Evolutionary conservation across 2,329 filamentous ascomycete genomes (phyloP).

Genomic region (Trichoderma sp.): DNA sequence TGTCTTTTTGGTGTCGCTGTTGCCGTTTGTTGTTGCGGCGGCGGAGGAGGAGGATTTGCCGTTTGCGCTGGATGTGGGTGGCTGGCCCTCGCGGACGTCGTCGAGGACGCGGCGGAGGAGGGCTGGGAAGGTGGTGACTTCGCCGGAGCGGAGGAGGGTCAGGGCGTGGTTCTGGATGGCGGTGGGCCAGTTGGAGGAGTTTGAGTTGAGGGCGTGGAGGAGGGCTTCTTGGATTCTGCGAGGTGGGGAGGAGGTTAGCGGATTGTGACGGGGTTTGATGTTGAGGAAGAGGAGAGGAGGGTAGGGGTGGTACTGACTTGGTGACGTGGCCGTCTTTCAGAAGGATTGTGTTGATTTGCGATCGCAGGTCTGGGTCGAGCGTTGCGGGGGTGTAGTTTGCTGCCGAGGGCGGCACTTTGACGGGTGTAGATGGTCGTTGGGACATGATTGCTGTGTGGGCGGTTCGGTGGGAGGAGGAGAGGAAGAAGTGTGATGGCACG

Average conservation of each 20-base stretch:
- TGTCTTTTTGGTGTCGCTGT: constrained; percentile 27
- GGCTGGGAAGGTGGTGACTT: constrained; percentile 58
- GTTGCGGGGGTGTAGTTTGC: constrained; percentile 59
- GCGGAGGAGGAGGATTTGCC: constrained; percentile 33
- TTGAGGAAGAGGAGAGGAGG: background rate
- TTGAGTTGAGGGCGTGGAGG: constrained; percentile 58
- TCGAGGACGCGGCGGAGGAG: constrained; percentile 59
- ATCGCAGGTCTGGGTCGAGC: constrained; percentile 59
- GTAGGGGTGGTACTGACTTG: constrained; percentile 44
- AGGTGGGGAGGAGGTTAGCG: background rate
- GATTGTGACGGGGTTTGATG: background rate
- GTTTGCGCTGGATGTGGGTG: constrained; percentile 29
- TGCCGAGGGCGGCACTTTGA: constrained; percentile 59
- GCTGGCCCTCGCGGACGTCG: constrained; percentile 54
- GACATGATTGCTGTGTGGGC: constrained; percentile 36
- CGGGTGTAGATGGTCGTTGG: constrained; percentile 50
- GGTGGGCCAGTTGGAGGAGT: constrained; percentile 61
- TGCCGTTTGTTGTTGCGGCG: constrained; percentile 33
- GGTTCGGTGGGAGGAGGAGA: background rate
- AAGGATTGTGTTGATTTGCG: constrained; percentile 58
- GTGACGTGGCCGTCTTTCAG: constrained; percentile 57
- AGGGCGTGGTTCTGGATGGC: constrained; percentile 58
- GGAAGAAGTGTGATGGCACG: background rate
- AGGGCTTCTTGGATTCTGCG: constrained; percentile 62
- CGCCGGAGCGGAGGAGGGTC: constrained; percentile 56